These are phyloP conservation scores for Fragosphaeria purpurea DNA, from an alignment of 2,329 filamentous ascomycete species.

Conservation along the genomic window DNA sequence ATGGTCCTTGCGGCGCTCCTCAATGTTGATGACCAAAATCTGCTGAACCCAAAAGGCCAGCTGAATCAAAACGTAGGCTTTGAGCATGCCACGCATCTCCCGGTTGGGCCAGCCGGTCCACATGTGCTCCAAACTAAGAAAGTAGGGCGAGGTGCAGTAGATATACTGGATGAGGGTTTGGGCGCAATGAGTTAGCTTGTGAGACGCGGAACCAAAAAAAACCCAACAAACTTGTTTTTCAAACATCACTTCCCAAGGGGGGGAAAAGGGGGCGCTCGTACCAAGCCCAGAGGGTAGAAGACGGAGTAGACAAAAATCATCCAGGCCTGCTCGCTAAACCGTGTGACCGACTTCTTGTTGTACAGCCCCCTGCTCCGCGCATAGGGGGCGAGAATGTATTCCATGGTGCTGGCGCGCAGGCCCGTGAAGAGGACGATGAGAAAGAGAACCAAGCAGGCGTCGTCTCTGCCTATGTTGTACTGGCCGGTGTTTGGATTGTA, in stretches of 20 bases:
- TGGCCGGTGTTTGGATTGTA: conserved; percentile 56
- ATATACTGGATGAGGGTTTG: conserved; percentile 46
- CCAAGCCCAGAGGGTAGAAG: conserved; percentile 72
- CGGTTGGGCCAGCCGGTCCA: conserved; percentile 81
- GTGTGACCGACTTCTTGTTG: conserved; percentile 63
- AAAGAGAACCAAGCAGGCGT: conserved; percentile 65
- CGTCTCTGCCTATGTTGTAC: conserved; percentile 71
- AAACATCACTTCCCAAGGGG: too few relatives aligned
- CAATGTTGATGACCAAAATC: conserved; percentile 87
- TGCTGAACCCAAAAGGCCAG: conserved; percentile 92
- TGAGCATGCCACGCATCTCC: conserved; percentile 63
- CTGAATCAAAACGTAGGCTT: conserved; percentile 84
- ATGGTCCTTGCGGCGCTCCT: conserved; percentile 89
- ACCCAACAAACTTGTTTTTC: too few relatives aligned
- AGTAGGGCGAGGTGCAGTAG: conserved; percentile 68
- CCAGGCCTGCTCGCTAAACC: conserved; percentile 94
- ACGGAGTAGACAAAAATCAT: conserved; percentile 71
- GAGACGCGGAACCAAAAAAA: too few relatives aligned
- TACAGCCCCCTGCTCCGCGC: conserved; percentile 63
- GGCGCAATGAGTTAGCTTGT: too few relatives aligned
- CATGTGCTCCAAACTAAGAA: conserved; percentile 62
- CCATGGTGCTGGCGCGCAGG: conserved; percentile 73
- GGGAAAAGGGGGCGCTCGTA: too few relatives aligned
- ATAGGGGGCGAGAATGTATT: conserved; percentile 73
- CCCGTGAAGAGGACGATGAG: conserved; percentile 82